These are phyloP conservation scores for Halophytophthora polymorphica DNA, from an alignment of 352 stramenopile species.

Conservation along the genomic window DNA sequence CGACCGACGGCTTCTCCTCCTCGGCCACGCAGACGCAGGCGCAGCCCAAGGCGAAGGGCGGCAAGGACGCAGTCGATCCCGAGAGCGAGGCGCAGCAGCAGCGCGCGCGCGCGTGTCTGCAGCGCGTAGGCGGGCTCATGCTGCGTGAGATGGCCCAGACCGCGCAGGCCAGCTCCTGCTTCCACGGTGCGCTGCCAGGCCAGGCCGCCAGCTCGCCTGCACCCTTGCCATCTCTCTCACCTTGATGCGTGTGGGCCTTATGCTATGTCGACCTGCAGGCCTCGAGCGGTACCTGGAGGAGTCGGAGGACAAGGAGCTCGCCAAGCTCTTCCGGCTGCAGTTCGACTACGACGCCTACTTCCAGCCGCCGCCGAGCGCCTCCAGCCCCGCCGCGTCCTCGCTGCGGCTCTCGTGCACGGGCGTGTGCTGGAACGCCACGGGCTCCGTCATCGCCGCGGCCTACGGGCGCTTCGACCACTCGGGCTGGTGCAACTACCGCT, in stretches of 20 bases:
- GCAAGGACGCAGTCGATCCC: conserved; percentile 19
- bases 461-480: conserved; percentile 85
- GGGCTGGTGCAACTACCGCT: conserved; percentile 87
- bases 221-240: not conserved
- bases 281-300: conserved; percentile 59
- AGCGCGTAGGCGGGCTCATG: conserved; percentile 45
- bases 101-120: conserved; percentile 35
- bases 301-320: conserved; percentile 61
- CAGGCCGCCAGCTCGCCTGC: no score
- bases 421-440: conserved; percentile 85
- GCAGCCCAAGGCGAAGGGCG: conserved; percentile 21
- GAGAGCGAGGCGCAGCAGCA: conserved; percentile 36
- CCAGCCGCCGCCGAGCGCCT: conserved; percentile 28
- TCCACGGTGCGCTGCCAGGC: conserved; percentile 45
- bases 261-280: conserved; percentile 17
- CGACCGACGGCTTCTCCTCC: conserved; percentile 27
- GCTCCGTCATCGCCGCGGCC: conserved; percentile 74
- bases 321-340: conserved; percentile 54
- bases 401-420: conserved; percentile 79
- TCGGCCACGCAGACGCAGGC: conserved; percentile 44
- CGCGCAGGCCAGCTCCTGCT: conserved; percentile 36
- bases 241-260: no score
- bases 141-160: conserved; percentile 56
- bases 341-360: conserved; percentile 80
- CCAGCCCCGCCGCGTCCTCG: conserved; percentile 11